These are phyloP conservation scores for Tripterygium wilfordii DNA, from an alignment of 177 flowering plant genomes.

Conservation along the genomic window DNA sequence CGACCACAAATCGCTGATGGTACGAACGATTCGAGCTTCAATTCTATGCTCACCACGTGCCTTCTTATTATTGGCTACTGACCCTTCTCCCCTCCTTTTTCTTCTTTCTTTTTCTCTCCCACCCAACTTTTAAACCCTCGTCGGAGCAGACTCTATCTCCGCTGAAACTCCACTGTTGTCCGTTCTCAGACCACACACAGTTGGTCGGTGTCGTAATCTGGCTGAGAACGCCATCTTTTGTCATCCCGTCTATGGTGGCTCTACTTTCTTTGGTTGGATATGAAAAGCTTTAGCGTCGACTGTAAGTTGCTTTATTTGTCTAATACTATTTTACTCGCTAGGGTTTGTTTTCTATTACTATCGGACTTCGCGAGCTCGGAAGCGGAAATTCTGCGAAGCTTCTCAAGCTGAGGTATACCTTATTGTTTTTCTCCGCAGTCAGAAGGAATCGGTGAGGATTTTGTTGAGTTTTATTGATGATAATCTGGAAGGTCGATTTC, in stretches of 20 bases:
- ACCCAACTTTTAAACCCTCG: conserved; percentile 8
- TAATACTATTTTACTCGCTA: neutral
- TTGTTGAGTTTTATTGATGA: no score
- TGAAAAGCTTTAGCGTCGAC: conserved; percentile 7
- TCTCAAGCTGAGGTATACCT: no score
- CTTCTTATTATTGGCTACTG: conserved; percentile 5
- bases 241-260: no score
- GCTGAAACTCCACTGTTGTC: conserved; percentile 8
- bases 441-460: no score
- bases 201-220: no score
- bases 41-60: conserved; percentile 47
- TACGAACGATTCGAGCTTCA: no score
- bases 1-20: no score
- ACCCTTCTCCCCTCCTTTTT: neutral
- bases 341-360: neutral
- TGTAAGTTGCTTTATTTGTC: conserved; percentile 16
- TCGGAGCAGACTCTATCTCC: conserved; percentile 23
- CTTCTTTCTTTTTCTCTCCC: conserved; percentile 1
- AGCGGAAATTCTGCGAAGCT: conserved; percentile 1
- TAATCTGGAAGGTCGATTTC: no score
- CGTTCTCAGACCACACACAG: neutral
- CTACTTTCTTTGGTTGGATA: neutral
- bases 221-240: no score
- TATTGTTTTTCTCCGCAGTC: no score
- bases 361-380: no score